Conservation (phyloP, 306 rosid species). For the Citrullus mucosospermus region DNA sequence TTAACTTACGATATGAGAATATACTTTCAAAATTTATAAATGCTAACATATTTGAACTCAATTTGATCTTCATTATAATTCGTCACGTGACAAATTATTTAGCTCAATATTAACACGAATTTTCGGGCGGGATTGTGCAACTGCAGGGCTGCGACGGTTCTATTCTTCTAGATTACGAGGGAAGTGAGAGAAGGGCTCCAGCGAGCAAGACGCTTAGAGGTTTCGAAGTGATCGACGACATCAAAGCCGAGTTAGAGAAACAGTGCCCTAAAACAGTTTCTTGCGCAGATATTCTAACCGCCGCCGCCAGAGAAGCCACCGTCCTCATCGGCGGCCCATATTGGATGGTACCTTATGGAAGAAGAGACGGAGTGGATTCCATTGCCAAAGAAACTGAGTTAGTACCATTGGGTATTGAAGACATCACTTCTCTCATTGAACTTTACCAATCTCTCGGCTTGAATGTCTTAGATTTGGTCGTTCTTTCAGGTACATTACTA, state of each 20-base stretch:
- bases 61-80: no score
- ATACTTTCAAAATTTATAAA: no score
- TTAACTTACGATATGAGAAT: no score
- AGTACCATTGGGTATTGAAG: constrained; percentile 61
- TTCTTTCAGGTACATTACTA: constrained; percentile 49
- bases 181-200: constrained; percentile 56
- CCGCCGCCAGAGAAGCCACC: constrained; percentile 65
- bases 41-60: no score
- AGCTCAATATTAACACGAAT: background rate
- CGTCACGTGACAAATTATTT: no score
- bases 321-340: constrained; percentile 55
- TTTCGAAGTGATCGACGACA: constrained; percentile 60
- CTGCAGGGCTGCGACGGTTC: constrained; percentile 79
- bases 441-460: constrained; percentile 54
- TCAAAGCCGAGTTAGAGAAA: constrained; percentile 60
- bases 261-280: constrained; percentile 57
- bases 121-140: background rate
- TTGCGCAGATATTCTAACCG: constrained; percentile 59
- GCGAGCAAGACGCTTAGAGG: constrained; percentile 74
- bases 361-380: constrained; percentile 58
- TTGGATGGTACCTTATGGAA: constrained; percentile 59
- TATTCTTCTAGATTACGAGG: constrained; percentile 51
- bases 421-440: constrained; percentile 44
- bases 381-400: constrained; percentile 35
- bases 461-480: constrained; percentile 46